A percentile compares a stretch with the other conserved stretches of the same genome.
Conservation (phyloP, 768 basidiomycete species). For the Tulasnella sp. region DNA sequence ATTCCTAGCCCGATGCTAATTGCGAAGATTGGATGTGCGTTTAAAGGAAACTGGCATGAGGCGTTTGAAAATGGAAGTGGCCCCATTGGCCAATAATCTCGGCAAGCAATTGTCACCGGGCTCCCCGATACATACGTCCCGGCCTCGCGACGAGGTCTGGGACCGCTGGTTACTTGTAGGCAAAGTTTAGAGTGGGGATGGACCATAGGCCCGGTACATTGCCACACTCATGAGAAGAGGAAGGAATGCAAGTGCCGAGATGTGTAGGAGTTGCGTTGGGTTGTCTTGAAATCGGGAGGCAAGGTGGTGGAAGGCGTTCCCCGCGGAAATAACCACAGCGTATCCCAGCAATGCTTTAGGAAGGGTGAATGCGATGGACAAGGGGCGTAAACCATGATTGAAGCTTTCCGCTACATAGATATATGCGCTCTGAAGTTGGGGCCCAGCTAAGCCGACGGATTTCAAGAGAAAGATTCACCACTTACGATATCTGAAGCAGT, state of each 20-base stretch:
- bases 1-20: no score
- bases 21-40: no score
- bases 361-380: neutral
- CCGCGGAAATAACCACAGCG: neutral
- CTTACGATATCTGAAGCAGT: conserved; percentile 10
- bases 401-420: neutral
- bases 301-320: neutral
- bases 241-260: neutral
- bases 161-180: no score
- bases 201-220: neutral
- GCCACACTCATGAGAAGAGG: neutral
- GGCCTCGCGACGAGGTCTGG: neutral
- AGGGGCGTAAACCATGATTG: neutral
- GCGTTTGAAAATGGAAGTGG: no score
- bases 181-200: neutral
- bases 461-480: neutral
- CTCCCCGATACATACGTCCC: no score
- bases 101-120: no score
- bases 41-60: no score
- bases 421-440: neutral
- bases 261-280: neutral
- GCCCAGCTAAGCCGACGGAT: neutral
- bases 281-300: neutral
- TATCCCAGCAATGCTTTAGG: neutral
- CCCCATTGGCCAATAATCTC: no score